phyloP scores from a whole-genome alignment of 495 filamentous ascomycete species.

The Penicillium argentinense region DNA sequence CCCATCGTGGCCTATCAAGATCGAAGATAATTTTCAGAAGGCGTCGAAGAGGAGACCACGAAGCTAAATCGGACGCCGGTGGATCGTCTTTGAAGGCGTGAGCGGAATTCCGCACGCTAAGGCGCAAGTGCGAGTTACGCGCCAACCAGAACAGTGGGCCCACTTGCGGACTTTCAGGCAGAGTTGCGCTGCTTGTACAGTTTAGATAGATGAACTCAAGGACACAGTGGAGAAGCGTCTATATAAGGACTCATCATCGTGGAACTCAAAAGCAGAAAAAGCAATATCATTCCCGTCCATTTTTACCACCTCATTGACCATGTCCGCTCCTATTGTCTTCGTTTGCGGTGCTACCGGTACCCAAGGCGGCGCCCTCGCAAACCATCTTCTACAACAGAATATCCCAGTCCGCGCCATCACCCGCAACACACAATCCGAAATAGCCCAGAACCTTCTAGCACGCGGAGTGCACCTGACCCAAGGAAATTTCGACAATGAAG shows the following conservation, averaged over 20 bases:
- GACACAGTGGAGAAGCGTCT: background rate
- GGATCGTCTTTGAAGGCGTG: conserved; percentile 1
- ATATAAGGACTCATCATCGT: no score
- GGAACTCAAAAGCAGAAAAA: no score
- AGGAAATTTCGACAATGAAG: conserved; percentile 42
- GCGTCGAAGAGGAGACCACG: background rate
- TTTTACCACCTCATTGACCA: conserved; percentile 13
- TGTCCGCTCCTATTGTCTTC: conserved; percentile 36
- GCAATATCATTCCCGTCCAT: background rate
- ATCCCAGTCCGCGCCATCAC: conserved; percentile 42
- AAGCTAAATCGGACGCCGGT: background rate
- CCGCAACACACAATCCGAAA: conserved; percentile 32
- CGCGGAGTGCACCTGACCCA: conserved; percentile 39
- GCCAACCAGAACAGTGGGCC: conserved; percentile 6
- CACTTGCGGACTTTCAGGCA: background rate
- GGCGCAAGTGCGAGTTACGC: background rate
- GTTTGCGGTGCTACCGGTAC: conserved; percentile 50
- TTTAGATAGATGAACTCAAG: background rate
- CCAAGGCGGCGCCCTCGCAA: conserved; percentile 45
- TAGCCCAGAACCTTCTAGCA: conserved; percentile 32
- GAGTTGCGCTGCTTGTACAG: conserved; percentile 18
- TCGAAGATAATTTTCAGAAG: background rate
- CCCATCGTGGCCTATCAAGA: background rate
- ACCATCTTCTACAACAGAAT: conserved; percentile 35
- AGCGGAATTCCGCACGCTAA: conserved; percentile 37